A percentile compares a stretch with the other conserved stretches of the same genome.
These are phyloP conservation scores for Coemansia sp. DNA, from an alignment of 192 early-diverging fungal genomes.

Conservation along the genomic window DNA sequence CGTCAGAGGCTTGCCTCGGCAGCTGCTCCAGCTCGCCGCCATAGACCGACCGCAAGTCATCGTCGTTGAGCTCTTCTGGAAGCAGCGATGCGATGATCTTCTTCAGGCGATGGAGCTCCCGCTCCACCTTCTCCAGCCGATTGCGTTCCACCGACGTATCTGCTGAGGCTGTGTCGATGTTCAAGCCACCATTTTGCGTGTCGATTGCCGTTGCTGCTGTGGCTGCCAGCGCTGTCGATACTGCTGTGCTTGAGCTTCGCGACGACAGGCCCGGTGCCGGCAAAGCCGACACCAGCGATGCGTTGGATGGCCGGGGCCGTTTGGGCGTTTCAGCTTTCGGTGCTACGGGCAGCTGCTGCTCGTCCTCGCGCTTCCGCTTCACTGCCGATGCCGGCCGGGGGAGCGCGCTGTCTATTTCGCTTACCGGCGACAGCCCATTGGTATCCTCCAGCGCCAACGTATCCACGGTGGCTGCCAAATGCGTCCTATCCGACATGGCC, in stretches of 20 bases:
- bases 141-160: constrained; percentile 25
- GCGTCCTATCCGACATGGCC: constrained; percentile 24
- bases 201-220: background rate
- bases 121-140: constrained; percentile 46
- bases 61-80: constrained; percentile 45
- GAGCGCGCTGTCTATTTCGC: no score
- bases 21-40: constrained; percentile 28
- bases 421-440: no score
- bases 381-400: background rate
- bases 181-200: background rate
- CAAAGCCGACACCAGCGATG: background rate
- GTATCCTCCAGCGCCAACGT: constrained; percentile 16
- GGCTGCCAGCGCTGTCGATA: constrained; percentile 4
- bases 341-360: background rate
- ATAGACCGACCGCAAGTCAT: constrained; percentile 49
- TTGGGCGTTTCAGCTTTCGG: background rate
- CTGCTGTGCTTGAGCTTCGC: constrained; percentile 11
- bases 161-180: background rate
- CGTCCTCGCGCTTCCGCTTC: constrained; percentile 3
- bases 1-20: constrained; percentile 23
- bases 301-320: background rate
- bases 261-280: background rate
- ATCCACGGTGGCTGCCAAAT: constrained; percentile 22
- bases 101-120: constrained; percentile 43
- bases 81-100: constrained; percentile 48